Percentiles rank a stretch among this genome's conserved stretches.
Evolutionary conservation across 139 green algal species (phyloP).

Genomic region (Marvania coccoides): DNA sequence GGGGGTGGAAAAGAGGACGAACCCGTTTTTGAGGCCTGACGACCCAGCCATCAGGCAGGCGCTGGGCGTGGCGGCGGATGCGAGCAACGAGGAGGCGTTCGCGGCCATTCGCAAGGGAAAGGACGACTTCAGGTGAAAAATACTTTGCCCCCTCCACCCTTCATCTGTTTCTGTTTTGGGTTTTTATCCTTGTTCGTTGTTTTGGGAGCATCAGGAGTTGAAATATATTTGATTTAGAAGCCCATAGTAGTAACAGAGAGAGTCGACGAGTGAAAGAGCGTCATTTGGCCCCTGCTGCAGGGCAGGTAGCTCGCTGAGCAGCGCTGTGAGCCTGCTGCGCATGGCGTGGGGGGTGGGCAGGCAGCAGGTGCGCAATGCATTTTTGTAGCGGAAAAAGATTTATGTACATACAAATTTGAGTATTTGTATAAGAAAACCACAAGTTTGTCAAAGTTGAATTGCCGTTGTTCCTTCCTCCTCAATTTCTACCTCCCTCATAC

Average conservation of each 20-base stretch:
- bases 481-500: background rate
- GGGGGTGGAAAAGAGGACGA: conserved; percentile 74
- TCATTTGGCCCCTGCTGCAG: too few relatives aligned
- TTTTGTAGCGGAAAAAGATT: background rate
- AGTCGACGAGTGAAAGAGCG: too few relatives aligned
- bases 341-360: background rate
- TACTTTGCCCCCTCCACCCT: too few relatives aligned
- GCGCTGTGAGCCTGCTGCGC: background rate
- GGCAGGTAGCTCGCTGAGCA: too few relatives aligned
- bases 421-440: background rate
- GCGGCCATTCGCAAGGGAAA: conserved; percentile 62
- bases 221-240: too few relatives aligned
- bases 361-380: background rate
- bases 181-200: too few relatives aligned
- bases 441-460: background rate
- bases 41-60: conserved; percentile 43
- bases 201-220: too few relatives aligned
- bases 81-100: conserved; percentile 57
- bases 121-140: conserved; percentile 59
- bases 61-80: conserved; percentile 34
- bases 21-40: conserved; percentile 78
- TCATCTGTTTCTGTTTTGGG: too few relatives aligned
- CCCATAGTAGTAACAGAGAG: too few relatives aligned
- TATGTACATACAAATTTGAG: background rate
- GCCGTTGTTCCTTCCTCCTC: background rate